Evolutionary conservation across 2,329 filamentous ascomycete species (phyloP).

Genomic region (Stylonectria norvegica): DNA sequence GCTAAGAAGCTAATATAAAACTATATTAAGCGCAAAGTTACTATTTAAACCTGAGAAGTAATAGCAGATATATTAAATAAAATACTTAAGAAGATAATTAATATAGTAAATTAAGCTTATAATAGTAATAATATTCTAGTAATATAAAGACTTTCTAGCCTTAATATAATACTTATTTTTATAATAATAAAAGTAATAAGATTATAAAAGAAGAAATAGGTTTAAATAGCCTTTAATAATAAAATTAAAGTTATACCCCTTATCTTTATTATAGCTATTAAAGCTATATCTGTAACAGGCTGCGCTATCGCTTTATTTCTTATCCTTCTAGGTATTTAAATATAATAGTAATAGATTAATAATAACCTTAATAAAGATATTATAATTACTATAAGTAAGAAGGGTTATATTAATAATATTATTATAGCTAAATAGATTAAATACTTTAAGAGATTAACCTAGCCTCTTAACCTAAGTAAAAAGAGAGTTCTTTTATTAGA

Average conservation of each 20-base stretch:
- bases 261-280: neutral
- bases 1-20: too few relatives aligned
- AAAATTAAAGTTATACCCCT: too few relatives aligned
- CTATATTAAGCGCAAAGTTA: too few relatives aligned
- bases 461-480: neutral
- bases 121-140: too few relatives aligned
- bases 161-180: too few relatives aligned
- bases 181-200: too few relatives aligned
- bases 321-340: neutral
- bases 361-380: conserved; percentile 1
- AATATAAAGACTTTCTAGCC: too few relatives aligned
- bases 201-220: too few relatives aligned
- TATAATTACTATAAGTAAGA: conserved; percentile 1
- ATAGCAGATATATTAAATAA: too few relatives aligned
- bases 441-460: conserved; percentile 2
- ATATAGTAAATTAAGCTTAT: too few relatives aligned
- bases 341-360: neutral
- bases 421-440: conserved; percentile 3
- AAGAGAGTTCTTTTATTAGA: neutral
- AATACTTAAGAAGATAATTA: too few relatives aligned
- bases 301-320: neutral
- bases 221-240: conserved; percentile 2
- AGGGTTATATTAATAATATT: conserved; percentile 7
- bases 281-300: neutral
- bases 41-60: too few relatives aligned